phyloP scores from a whole-genome alignment of 805 yeast species.

The Candida ponderosae region DNA sequence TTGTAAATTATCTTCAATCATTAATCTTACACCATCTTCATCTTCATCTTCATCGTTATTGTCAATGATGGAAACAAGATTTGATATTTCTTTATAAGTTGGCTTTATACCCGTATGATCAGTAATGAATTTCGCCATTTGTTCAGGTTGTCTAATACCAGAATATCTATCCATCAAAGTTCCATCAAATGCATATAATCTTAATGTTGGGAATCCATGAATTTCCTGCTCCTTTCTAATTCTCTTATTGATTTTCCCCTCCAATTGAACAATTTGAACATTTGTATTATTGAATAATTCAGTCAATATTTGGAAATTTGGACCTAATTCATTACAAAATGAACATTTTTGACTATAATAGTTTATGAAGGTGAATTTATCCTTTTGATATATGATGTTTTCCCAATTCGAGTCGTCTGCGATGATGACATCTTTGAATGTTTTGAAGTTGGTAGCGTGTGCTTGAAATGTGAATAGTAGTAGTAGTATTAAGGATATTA shows the following conservation, averaged over 20 bases:
- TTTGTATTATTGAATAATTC: constrained; percentile 31
- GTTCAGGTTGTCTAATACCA: constrained; percentile 25
- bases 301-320: constrained; percentile 35
- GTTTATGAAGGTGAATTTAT: constrained; percentile 16
- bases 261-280: constrained; percentile 27
- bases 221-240: constrained; percentile 33
- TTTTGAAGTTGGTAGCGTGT: constrained; percentile 1
- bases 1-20: background rate
- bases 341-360: constrained; percentile 34
- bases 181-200: constrained; percentile 34
- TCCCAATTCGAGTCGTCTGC: constrained; percentile 16
- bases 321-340: constrained; percentile 38
- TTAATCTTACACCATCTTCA: constrained; percentile 8
- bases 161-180: constrained; percentile 30
- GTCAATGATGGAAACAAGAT: constrained; percentile 4
- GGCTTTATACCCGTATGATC: constrained; percentile 27
- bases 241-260: constrained; percentile 25
- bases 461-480: background rate
- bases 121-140: constrained; percentile 22
- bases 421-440: constrained; percentile 14
- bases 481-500: background rate
- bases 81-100: constrained; percentile 20
- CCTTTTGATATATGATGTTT: constrained; percentile 9
- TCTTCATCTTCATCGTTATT: too few species aligned
- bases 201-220: constrained; percentile 39